These are phyloP conservation scores for Pulchroboletus neoregius DNA, from an alignment of 1,284 basidiomycete species.

Conservation along the genomic window DNA sequence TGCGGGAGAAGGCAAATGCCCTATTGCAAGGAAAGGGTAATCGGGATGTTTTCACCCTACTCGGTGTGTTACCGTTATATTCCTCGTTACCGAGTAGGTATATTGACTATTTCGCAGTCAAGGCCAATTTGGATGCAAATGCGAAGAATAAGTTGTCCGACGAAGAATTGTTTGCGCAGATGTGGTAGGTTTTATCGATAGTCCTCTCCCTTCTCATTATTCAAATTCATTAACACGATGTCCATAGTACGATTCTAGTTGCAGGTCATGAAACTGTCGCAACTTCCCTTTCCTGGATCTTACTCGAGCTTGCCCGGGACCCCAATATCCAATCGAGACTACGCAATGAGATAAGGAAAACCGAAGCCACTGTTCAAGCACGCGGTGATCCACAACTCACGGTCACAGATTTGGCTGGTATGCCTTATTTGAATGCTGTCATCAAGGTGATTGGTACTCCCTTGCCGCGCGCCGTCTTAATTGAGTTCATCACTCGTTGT, in stretches of 20 bases:
- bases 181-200: slow-evolving; percentile 36
- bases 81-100: neutral
- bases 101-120: slow-evolving; percentile 36
- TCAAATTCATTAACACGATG: too few relatives aligned
- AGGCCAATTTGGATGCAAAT: slow-evolving; percentile 48
- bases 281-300: slow-evolving; percentile 37
- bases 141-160: slow-evolving; percentile 38
- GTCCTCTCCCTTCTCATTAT: neutral
- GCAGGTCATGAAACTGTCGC: slow-evolving; percentile 53
- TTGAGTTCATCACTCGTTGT: slow-evolving; percentile 1
- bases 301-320: slow-evolving; percentile 41
- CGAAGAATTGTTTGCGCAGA: slow-evolving; percentile 51
- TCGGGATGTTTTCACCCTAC: slow-evolving; percentile 41
- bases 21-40: slow-evolving; percentile 31
- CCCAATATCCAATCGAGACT: slow-evolving; percentile 38
- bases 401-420: slow-evolving; percentile 43
- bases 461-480: too few relatives aligned
- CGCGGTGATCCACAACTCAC: slow-evolving; percentile 40
- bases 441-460: slow-evolving; percentile 39
- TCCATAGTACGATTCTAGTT: slow-evolving; percentile 33
- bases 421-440: slow-evolving; percentile 51
- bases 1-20: slow-evolving; percentile 40
- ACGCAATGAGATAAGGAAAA: slow-evolving; percentile 38
- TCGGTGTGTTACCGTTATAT: slow-evolving; percentile 30
- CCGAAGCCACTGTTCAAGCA: slow-evolving; percentile 33